Evolutionary conservation across 2,329 filamentous ascomycete genomes (phyloP), one percentile per base, ranked within the genome.

Genomic region (Colletotrichum aenigma): DNA sequence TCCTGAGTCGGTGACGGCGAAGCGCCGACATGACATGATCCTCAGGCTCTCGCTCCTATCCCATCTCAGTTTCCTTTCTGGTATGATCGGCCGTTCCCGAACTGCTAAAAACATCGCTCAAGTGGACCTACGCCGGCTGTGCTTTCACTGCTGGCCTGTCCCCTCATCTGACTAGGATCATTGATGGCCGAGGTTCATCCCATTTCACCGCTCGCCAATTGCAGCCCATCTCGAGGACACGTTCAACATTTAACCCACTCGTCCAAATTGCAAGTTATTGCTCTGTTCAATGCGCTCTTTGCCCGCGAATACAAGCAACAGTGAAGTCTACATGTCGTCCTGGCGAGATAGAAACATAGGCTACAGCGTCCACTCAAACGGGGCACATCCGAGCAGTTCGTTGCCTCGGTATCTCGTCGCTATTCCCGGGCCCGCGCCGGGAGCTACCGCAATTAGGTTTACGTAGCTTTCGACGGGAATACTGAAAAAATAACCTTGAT

Each of bases 311-410:
- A n/a, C 9, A 48, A n/a, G 18, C 18, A 7, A n/a, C 4, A 7
- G n/a, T 7, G n/a, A 52, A 52, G 43, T 0, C 43, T 3, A 13
- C 0, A 43, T 4, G 43, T 48, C 1, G 18, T 3, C 0, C 1
- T 21, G 6, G n/a, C n/a, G 0, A 21, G 4, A 52, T 1, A 52
- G 0, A n/a, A 13, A 52, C n/a, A 0, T 1, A 0, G n/a, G 2
- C 43, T 52, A 21, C 10, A 52, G 1, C n/a, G 2, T 52, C n/a
- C n/a, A 13, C 43, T 1, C n/a, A 21, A 21, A 52, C 0, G 43
- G 43, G 43, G n/a, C 43, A 21, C 0, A 52, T 52, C 43, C n/a
- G 43, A 52, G 12, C 43, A 52, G 3, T 52, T 52, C 43, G 10
- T 52, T 52, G 43, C n/a, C 43, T 52, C 43, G 43, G 43, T 1